phyloP scores from a whole-genome alignment of 495 filamentous ascomycete genomes.

The Lichenothelia convexa region DNA sequence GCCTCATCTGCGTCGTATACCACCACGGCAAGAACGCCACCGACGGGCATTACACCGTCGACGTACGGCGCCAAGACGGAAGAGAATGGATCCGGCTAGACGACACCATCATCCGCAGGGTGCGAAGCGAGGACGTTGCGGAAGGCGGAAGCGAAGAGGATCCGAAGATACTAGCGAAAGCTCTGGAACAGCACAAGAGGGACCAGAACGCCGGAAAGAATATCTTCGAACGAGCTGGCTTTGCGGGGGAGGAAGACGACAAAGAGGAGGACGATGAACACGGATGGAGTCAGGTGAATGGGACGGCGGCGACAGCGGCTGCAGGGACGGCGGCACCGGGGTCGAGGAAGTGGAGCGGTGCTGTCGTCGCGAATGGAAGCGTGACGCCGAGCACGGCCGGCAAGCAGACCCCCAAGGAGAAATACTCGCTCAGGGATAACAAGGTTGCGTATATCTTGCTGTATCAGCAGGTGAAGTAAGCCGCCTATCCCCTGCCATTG shows the following conservation, averaged over 20 bases:
- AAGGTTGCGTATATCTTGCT: constrained; percentile 95
- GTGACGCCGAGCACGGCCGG: constrained; percentile 34
- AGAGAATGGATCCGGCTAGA: constrained; percentile 91
- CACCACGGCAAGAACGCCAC: constrained; percentile 93
- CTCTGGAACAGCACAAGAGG: constrained; percentile 45
- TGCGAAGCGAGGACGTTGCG: constrained; percentile 78
- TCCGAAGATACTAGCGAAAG: constrained; percentile 45
- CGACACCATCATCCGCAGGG: constrained; percentile 74
- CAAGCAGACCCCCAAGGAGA: constrained; percentile 41
- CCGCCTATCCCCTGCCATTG: no score
- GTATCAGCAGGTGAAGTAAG: constrained; percentile 57
- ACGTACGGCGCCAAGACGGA: constrained; percentile 83
- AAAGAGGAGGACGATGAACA: constrained; percentile 38
- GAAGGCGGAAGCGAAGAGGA: constrained; percentile 69
- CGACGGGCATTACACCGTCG: constrained; percentile 91
- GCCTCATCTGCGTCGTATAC: constrained; percentile 81
- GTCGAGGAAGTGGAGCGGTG: constrained; percentile 48
- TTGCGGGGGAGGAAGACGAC: constrained; percentile 39
- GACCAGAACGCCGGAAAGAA: constrained; percentile 35
- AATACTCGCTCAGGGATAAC: constrained; percentile 67
- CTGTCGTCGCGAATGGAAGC: constrained; percentile 39
- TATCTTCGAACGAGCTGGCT: constrained; percentile 51
- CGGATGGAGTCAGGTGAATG: constrained; percentile 74
- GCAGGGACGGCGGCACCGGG: constrained; percentile 26
- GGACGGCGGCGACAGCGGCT: constrained; percentile 28